Percentiles rank a stretch among this genome's conserved stretches.
These are phyloP conservation scores for Sordariomycetes sp. DNA, from an alignment of 2,329 filamentous ascomycete species.

Conservation along the genomic window DNA sequence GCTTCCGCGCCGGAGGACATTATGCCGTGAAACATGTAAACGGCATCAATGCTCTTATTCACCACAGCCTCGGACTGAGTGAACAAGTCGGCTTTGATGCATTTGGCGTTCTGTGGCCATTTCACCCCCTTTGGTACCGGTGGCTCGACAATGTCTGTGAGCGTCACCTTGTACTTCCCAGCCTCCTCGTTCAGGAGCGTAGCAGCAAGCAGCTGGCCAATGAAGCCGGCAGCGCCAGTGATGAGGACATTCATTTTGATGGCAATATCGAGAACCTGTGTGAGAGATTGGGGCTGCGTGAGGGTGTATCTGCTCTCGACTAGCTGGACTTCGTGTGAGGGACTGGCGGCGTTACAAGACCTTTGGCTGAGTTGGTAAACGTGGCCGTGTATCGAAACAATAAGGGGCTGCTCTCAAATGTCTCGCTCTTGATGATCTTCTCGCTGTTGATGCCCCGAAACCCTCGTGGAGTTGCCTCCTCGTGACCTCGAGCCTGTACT, in stretches of 20 bases:
- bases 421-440: no score
- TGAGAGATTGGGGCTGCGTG: no score
- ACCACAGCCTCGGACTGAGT: constrained; percentile 7
- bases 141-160: constrained; percentile 48
- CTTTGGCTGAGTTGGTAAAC: no score
- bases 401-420: no score
- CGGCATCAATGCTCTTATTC: constrained; percentile 26
- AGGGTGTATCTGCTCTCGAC: no score
- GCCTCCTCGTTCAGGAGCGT: constrained; percentile 36
- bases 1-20: constrained; percentile 54
- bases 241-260: constrained; percentile 48
- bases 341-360: no score
- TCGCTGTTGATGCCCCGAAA: no score
- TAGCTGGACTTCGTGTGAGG: no score
- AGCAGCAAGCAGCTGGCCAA: constrained; percentile 51
- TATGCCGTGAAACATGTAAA: constrained; percentile 52
- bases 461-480: no score
- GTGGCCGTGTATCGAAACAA: no score
- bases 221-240: constrained; percentile 55
- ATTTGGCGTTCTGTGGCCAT: constrained; percentile 15
- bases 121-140: constrained; percentile 29
- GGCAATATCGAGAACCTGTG: no score
- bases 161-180: constrained; percentile 30
- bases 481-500: no score
- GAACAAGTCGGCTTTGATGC: constrained; percentile 14